phyloP scores from a whole-genome alignment of 129 eudicot species.

The Pulicaria dysenterica region DNA sequence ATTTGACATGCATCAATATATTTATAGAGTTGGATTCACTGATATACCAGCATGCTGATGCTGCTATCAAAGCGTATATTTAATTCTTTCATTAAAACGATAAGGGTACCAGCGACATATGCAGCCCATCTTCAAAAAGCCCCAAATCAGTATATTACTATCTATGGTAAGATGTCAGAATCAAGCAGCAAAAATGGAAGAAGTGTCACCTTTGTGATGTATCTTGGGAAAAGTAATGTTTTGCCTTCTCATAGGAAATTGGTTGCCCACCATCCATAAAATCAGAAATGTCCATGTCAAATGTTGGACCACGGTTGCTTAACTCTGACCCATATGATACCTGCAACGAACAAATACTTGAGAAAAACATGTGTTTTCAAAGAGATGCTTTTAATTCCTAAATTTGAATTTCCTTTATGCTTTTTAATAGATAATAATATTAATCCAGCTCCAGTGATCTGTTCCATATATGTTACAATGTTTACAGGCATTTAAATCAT shows the following conservation, averaged over 20 bases:
- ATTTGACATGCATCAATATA: neutral
- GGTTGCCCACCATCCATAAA: slow-evolving; percentile 86
- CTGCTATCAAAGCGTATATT: slow-evolving; percentile 77
- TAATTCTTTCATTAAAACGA: slow-evolving; percentile 92
- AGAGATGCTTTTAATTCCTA: too few species aligned
- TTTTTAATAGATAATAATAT: too few species aligned
- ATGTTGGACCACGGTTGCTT: slow-evolving; percentile 97
- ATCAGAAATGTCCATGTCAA: slow-evolving; percentile 96
- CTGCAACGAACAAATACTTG: slow-evolving; percentile 29
- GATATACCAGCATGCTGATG: slow-evolving; percentile 90
- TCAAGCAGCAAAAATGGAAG: neutral
- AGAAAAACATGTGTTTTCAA: too few species aligned
- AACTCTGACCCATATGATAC: slow-evolving; percentile 97
- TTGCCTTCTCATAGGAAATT: slow-evolving; percentile 86
- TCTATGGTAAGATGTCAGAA: neutral
- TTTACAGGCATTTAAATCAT: too few species aligned
- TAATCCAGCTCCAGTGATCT: too few species aligned
- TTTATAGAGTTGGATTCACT: slow-evolving; percentile 1
- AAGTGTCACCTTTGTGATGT: slow-evolving; percentile 78
- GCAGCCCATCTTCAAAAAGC: slow-evolving; percentile 86
- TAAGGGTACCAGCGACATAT: slow-evolving; percentile 90
- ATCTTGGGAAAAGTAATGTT: slow-evolving; percentile 75
- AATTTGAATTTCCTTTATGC: too few species aligned
- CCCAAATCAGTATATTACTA: neutral
- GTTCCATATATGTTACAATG: too few species aligned